Base-by-base conservation (phyloP, 257 asterid genomes). In the Solanum chiquidenum region DNA sequence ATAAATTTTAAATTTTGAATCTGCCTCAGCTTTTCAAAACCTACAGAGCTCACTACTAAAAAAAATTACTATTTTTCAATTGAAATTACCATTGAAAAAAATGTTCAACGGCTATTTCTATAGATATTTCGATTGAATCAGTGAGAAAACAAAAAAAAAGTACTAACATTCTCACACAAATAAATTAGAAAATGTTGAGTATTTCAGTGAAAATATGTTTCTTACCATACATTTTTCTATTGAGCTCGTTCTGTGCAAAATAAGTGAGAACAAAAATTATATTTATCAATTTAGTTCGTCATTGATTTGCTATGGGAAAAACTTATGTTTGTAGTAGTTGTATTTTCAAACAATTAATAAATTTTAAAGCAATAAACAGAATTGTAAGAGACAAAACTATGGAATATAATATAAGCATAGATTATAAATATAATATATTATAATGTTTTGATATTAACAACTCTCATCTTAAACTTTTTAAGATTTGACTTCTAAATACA, bases 401-500 rank as follows among this genome's bases (percentile, higher is more conserved):
- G 60, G 60, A 52, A 52, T 52, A 52, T 52, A 52, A 5, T 52
- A 52, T 52, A 2, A 52, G 60, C 9, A 52, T 16, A 52, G 23
- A 52, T 52, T 52, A 52, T 52, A 46, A 52, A 52, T 14, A 52
- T 52, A 16, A 52, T 14, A 49, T 16, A 49, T 4, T 4, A 52
- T 16, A 52, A 16, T 52, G 21, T 52, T 21, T 58, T 58, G 2
- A 58, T 58, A 46, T 21, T 60, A 3, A 60, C 64, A 60, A 21
- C 12, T 60, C 68, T 21, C 29, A 60, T 1, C 68, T 60, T 21
- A 60, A 8, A 21, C 29, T 60, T 60, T 60, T 60, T 60, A 58
- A 58, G 68, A 21, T 79, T 79, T 79, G 84, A 79, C 66, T 60
- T 14, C 85, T 37, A 44, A 44, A 23, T 79, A 79, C 40, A 79